These are phyloP conservation scores for Neurospora sp. DNA, from an alignment of 495 filamentous ascomycete genomes.

Conservation along the genomic window DNA sequence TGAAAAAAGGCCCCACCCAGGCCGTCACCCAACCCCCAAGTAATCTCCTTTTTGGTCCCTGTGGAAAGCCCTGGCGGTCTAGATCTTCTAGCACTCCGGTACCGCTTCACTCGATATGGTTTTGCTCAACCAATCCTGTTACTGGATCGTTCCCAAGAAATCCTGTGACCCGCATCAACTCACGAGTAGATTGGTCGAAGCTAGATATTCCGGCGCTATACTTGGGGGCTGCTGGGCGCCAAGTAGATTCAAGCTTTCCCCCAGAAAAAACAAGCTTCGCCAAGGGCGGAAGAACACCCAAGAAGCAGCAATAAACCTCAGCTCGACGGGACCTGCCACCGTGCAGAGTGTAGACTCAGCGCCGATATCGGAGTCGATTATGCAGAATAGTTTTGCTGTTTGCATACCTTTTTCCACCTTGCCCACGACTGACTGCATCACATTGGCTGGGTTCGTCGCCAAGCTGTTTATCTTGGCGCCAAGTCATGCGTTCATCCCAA, in stretches of 20 bases:
- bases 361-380: not conserved
- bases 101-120: not conserved
- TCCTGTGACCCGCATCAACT: not conserved
- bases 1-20: not conserved
- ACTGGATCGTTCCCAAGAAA: not conserved
- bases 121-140: not conserved
- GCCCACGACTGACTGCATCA: too few relatives aligned
- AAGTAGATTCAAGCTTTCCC: not conserved
- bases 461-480: too few relatives aligned
- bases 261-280: not conserved
- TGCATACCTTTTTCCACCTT: too few relatives aligned
- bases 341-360: not conserved
- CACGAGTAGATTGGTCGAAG: not conserved
- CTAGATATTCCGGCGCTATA: not conserved
- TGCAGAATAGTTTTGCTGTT: too few relatives aligned
- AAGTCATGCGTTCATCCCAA: too few relatives aligned
- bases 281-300: not conserved
- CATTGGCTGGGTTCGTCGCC: too few relatives aligned
- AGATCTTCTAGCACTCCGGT: not conserved
- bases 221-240: not conserved
- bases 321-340: too few relatives aligned
- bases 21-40: not conserved
- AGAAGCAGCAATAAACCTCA: not conserved
- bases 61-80: not conserved
- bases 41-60: not conserved